phyloP scores from a whole-genome alignment of 2,329 filamentous ascomycete genomes.

The Hypomyces rosellus region DNA sequence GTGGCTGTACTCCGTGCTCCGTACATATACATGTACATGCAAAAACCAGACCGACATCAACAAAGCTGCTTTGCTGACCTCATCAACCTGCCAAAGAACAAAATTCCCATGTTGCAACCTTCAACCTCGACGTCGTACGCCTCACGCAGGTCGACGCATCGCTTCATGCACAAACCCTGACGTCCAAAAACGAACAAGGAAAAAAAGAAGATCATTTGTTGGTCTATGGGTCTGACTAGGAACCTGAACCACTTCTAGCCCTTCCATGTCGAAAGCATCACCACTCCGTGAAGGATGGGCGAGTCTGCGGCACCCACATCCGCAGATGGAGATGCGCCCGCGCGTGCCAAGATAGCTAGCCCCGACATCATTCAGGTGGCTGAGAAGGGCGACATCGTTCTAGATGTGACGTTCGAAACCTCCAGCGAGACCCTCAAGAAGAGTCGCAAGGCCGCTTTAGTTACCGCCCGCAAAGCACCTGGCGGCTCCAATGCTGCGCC shows the following conservation, averaged over 20 bases:
- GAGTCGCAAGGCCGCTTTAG: conserved; percentile 33
- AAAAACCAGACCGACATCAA: too few relatives aligned
- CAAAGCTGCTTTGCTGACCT: too few relatives aligned
- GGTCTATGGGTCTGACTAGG: not conserved
- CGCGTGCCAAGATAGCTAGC: conserved; percentile 21
- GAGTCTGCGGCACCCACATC: conserved; percentile 13
- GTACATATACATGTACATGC: too few relatives aligned
- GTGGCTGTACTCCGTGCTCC: too few relatives aligned
- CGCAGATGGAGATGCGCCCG: conserved; percentile 16
- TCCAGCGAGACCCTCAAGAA: conserved; percentile 44
- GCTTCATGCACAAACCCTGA: not conserved
- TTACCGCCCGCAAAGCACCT: conserved; percentile 23
- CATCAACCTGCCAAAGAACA: too few relatives aligned
- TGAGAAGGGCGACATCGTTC: conserved; percentile 55
- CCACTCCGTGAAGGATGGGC: conserved; percentile 8
- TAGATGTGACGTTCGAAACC: conserved; percentile 61
- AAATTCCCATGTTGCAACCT: too few relatives aligned
- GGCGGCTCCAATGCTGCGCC: conserved; percentile 14
- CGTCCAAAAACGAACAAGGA: not conserved
- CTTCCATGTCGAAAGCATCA: conserved; percentile 9
- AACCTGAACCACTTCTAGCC: not conserved
- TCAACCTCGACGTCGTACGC: too few relatives aligned
- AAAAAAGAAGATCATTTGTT: not conserved
- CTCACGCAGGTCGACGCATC: too few relatives aligned
- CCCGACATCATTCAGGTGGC: conserved; percentile 45